Conservation (phyloP, 148 eudicot genomes). For the Fagopyrum esculentum region DNA sequence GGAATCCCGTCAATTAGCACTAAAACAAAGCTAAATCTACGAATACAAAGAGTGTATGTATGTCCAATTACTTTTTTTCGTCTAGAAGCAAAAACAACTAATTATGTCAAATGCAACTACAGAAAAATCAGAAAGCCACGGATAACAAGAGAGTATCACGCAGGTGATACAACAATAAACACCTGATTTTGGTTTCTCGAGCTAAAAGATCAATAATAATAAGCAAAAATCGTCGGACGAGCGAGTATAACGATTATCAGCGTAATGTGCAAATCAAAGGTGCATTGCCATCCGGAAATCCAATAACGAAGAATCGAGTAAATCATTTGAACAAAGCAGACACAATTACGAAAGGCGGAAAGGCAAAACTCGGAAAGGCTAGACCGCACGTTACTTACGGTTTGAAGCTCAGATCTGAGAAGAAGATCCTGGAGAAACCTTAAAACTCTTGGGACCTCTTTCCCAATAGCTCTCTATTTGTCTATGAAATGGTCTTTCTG, state of each 20-base stretch:
- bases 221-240: not conserved
- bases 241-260: not conserved
- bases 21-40: not conserved
- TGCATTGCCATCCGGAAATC: not conserved
- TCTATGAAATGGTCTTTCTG: slow-evolving; percentile 12
- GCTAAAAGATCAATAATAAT: not conserved
- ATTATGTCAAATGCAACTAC: not conserved
- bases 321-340: not conserved
- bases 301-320: not conserved
- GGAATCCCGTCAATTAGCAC: not conserved
- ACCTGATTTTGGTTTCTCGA: not conserved
- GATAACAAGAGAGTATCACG: not conserved
- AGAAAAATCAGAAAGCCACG: not conserved
- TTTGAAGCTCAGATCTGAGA: slow-evolving; percentile 32
- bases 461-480: not conserved
- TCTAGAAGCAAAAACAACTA: not conserved
- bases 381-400: slow-evolving; percentile 21
- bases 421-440: slow-evolving; percentile 15
- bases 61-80: not conserved
- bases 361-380: not conserved
- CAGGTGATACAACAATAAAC: not conserved
- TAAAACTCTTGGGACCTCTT: slow-evolving; percentile 11
- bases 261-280: not conserved
- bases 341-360: not conserved
- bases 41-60: not conserved